Conservation (phyloP, 495 filamentous ascomycete genomes). For the Penicillium canescens region DNA sequence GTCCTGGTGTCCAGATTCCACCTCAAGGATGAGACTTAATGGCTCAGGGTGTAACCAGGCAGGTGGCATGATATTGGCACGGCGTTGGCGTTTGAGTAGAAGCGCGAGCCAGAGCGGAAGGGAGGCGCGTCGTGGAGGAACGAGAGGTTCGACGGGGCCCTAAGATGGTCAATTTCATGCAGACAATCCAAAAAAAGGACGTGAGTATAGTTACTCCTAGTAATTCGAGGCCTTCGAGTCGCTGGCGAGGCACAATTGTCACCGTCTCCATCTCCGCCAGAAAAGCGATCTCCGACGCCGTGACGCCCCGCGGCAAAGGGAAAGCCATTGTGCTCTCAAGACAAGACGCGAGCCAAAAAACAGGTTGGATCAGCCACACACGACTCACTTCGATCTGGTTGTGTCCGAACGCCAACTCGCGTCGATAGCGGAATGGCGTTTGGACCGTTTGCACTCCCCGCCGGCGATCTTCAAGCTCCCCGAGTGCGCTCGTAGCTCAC, state of each 20-base stretch:
- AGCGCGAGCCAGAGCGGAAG: slow-evolving; percentile 97
- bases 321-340: slow-evolving; percentile 66
- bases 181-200: slow-evolving; percentile 2
- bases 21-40: slow-evolving; percentile 70
- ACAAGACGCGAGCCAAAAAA: neutral
- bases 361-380: neutral
- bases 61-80: slow-evolving; percentile 91
- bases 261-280: slow-evolving; percentile 96
- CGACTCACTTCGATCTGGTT: no score
- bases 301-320: slow-evolving; percentile 77
- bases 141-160: slow-evolving; percentile 75
- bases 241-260: slow-evolving; percentile 87
- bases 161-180: slow-evolving; percentile 34
- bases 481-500: no score
- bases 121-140: slow-evolving; percentile 76
- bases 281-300: slow-evolving; percentile 88
- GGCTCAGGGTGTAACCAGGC: slow-evolving; percentile 79
- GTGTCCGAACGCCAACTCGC: no score
- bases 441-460: no score
- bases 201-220: slow-evolving; percentile 65
- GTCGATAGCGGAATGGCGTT: no score
- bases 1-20: slow-evolving; percentile 67
- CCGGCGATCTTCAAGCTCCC: no score
- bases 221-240: slow-evolving; percentile 79
- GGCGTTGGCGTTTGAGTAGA: slow-evolving; percentile 89